Evolutionary conservation across 345 rosid genomes (phyloP).

Genomic region (Brassica carinata): DNA sequence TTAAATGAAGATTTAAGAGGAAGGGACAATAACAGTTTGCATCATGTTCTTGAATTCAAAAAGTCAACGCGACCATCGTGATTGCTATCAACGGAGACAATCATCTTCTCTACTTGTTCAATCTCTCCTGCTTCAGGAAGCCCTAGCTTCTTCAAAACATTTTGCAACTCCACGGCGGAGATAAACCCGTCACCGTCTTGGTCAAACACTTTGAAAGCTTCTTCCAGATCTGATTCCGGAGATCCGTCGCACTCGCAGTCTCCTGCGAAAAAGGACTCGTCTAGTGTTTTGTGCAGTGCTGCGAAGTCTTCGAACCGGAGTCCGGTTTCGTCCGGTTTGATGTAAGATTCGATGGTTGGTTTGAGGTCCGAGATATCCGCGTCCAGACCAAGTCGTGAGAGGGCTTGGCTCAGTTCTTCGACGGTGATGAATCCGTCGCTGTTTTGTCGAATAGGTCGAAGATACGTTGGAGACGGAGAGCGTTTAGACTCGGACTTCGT

Average conservation of each 20-base stretch:
- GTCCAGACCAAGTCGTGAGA: slow-evolving; percentile 62
- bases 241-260: slow-evolving; percentile 15
- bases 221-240: slow-evolving; percentile 68
- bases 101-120: slow-evolving; percentile 74
- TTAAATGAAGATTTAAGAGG: slow-evolving; percentile 35
- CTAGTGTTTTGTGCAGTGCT: slow-evolving; percentile 61
- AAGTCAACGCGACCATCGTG: slow-evolving; percentile 85
- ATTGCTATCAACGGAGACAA: slow-evolving; percentile 71
- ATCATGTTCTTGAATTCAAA: slow-evolving; percentile 91
- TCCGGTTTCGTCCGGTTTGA: slow-evolving; percentile 56
- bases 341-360: slow-evolving; percentile 51
- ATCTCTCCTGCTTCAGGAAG: slow-evolving; percentile 69
- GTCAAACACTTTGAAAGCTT: slow-evolving; percentile 97
- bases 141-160: slow-evolving; percentile 74
- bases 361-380: slow-evolving; percentile 59
- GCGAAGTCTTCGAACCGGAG: slow-evolving; percentile 66
- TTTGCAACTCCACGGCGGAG: slow-evolving; percentile 80
- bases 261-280: slow-evolving; percentile 46
- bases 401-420: slow-evolving; percentile 64
- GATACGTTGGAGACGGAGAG: slow-evolving; percentile 70
- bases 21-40: slow-evolving; percentile 54
- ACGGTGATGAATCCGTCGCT: slow-evolving; percentile 68
- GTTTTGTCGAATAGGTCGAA: slow-evolving; percentile 82
- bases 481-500: slow-evolving; percentile 60
- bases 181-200: slow-evolving; percentile 87